A percentile compares a stretch with the other conserved stretches of the same genome.
Evolutionary conservation across 768 basidiomycete species (phyloP).

Genomic region (Tricholomella constricta): DNA sequence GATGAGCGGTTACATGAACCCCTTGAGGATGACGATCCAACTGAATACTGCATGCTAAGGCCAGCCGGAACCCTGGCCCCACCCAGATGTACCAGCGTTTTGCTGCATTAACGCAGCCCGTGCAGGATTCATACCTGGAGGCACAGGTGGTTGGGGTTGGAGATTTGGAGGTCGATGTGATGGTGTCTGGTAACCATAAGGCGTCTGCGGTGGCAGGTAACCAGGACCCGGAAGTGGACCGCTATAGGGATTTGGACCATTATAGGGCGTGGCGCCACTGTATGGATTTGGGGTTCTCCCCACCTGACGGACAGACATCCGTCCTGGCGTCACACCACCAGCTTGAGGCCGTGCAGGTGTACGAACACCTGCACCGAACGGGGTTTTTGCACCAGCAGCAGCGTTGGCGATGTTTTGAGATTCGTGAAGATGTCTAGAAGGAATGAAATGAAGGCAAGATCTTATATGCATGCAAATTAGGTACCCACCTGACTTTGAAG

Average conservation of each 20-base stretch:
- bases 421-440: constrained; percentile 70
- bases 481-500: constrained; percentile 80
- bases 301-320: constrained; percentile 71
- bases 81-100: constrained; percentile 23
- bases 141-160: constrained; percentile 43
- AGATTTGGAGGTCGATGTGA: constrained; percentile 42
- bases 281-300: constrained; percentile 84
- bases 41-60: constrained; percentile 8
- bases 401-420: constrained; percentile 59
- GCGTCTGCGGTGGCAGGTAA: constrained; percentile 30
- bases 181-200: constrained; percentile 55
- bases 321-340: constrained; percentile 80
- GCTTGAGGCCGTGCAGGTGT: constrained; percentile 67
- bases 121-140: constrained; percentile 66
- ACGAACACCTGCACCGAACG: constrained; percentile 72
- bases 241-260: constrained; percentile 26
- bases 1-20: too few relatives aligned
- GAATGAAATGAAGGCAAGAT: constrained; percentile 7
- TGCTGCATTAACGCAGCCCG: constrained; percentile 67
- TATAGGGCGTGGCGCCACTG: constrained; percentile 48
- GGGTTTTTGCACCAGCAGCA: constrained; percentile 72
- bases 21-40: too few relatives aligned
- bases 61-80: constrained; percentile 25
- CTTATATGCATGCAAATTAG: neutral
- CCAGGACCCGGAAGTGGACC: constrained; percentile 25